Percentiles rank a stretch among this genome's conserved stretches.
Conservation (phyloP, 2,329 filamentous ascomycete species). For the Pseudogymnoascus sp. region DNA sequence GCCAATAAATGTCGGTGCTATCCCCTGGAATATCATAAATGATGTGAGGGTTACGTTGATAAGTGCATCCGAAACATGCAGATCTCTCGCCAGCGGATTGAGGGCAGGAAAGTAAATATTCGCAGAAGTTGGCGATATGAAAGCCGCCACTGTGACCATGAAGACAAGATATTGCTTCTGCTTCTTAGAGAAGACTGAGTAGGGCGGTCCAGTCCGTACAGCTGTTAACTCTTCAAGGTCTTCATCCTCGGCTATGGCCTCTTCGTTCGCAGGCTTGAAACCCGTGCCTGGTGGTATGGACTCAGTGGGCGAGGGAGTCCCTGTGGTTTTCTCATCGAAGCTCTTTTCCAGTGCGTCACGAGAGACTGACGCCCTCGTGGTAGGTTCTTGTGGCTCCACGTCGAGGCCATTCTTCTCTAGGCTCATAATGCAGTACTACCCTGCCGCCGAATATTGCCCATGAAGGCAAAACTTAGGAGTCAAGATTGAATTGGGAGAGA, state of each 20-base stretch:
- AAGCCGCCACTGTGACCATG: slow-evolving; percentile 42
- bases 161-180: slow-evolving; percentile 43
- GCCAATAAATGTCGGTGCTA: slow-evolving; percentile 9
- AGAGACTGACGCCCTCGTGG: not conserved
- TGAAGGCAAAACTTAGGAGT: not conserved
- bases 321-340: not conserved
- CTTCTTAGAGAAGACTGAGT: slow-evolving; percentile 25
- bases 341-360: not conserved
- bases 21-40: slow-evolving; percentile 7
- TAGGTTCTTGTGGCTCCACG: slow-evolving; percentile 1
- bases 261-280: slow-evolving; percentile 9
- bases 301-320: not conserved
- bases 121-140: slow-evolving; percentile 19
- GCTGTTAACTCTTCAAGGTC: slow-evolving; percentile 25
- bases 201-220: slow-evolving; percentile 23
- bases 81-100: not conserved
- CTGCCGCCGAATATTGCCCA: not conserved
- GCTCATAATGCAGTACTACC: not conserved
- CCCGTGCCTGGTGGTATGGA: not conserved
- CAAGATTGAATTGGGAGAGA: not conserved
- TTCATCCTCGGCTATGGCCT: slow-evolving; percentile 17
- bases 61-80: slow-evolving; percentile 5
- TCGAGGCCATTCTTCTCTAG: not conserved
- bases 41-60: slow-evolving; percentile 11
- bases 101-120: slow-evolving; percentile 3